Conservation (phyloP, 2,329 filamentous ascomycete genomes). For the Apiospora malaysiana region DNA sequence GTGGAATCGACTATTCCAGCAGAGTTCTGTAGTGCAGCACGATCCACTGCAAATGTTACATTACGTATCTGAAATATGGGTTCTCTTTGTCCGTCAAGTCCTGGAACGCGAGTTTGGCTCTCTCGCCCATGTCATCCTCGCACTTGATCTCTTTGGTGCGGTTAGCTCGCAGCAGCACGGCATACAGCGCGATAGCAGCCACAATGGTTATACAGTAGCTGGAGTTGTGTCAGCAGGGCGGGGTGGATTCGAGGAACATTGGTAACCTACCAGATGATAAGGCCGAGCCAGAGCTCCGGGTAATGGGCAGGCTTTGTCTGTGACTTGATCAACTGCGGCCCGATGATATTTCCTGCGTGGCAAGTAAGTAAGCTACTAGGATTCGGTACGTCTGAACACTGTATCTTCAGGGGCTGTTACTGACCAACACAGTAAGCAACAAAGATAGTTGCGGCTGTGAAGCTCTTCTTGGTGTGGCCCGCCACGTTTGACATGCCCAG, state of each 20-base stretch:
- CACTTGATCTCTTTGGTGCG: constrained; percentile 50
- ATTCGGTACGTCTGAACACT: not conserved
- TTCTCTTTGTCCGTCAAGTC: constrained; percentile 75
- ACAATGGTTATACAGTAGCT: constrained; percentile 73
- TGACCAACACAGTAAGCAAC: constrained; percentile 72
- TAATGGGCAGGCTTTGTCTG: constrained; percentile 71
- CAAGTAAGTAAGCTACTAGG: not conserved
- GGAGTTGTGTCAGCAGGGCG: constrained; percentile 25
- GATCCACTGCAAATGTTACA: constrained; percentile 38
- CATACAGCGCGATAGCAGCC: constrained; percentile 60
- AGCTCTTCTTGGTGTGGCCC: constrained; percentile 78
- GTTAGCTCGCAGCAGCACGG: constrained; percentile 66
- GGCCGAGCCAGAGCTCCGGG: constrained; percentile 71
- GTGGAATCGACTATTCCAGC: not conserved
- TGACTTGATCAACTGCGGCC: constrained; percentile 73
- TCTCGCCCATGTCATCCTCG: constrained; percentile 62
- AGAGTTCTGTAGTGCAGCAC: not conserved
- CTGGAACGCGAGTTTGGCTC: constrained; percentile 69
- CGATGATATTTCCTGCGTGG: constrained; percentile 70
- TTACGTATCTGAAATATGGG: constrained; percentile 67
- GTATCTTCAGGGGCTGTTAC: not conserved
- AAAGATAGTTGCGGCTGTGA: constrained; percentile 76
- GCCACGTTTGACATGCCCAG: constrained; percentile 71
- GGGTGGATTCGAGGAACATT: not conserved
- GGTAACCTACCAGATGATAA: constrained; percentile 62